Evolutionary conservation across 2,329 filamentous ascomycete genomes (phyloP).

Genomic region (Fusarium brachygibbosum): DNA sequence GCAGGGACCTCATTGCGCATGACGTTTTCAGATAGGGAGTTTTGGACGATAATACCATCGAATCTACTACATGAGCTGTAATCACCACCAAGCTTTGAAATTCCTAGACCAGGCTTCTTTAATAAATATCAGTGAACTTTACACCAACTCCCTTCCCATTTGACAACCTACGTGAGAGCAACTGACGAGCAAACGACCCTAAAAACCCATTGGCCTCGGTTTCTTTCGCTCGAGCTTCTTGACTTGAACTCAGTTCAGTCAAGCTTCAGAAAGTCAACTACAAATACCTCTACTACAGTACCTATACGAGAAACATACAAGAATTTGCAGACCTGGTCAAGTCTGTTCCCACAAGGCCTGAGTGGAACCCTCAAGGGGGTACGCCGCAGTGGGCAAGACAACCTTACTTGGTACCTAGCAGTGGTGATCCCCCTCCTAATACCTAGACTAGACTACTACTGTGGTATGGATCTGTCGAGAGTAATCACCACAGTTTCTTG

Average conservation of each 20-base stretch:
- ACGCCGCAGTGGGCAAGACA: slow-evolving; percentile 21
- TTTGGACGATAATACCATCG: background rate
- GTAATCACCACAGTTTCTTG: slow-evolving; percentile 18
- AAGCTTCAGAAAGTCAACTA: background rate
- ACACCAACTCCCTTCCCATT: background rate
- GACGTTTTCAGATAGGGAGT: background rate
- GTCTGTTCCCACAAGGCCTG: slow-evolving; percentile 4
- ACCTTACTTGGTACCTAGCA: background rate
- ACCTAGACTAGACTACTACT: no score
- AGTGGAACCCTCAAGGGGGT: slow-evolving; percentile 7
- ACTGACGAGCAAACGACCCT: background rate
- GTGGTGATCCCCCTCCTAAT: slow-evolving; percentile 27
- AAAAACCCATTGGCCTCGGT: background rate
- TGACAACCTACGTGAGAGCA: background rate
- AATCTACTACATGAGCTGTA: background rate
- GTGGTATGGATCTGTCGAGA: background rate
- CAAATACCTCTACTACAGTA: background rate
- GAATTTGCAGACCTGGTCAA: slow-evolving; percentile 6
- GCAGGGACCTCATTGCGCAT: background rate
- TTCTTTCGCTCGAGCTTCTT: background rate
- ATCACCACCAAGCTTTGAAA: background rate
- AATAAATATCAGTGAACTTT: background rate
- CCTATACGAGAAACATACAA: slow-evolving; percentile 16
- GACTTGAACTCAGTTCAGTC: slow-evolving; percentile 1
- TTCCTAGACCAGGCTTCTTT: background rate